Evolutionary conservation across 2,329 filamentous ascomycete genomes (phyloP), one percentile per base, ranked within the genome.

Genomic region (Harringtonia lauricola): DNA sequence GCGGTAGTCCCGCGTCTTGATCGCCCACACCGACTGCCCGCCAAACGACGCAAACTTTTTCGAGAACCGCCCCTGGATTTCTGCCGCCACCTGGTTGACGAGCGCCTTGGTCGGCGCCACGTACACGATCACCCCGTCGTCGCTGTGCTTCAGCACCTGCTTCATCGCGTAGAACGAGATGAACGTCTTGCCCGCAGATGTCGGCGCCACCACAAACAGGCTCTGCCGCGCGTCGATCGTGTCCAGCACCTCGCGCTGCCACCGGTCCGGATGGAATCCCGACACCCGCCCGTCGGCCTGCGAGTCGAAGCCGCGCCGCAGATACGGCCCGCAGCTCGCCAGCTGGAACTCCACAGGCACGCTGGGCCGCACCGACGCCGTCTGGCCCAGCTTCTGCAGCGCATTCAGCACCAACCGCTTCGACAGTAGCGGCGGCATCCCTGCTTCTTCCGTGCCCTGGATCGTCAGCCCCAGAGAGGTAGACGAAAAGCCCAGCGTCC

Each of bases 161-260:
- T 83, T 81, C 81, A 89, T 90, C 2, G 84, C 84, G 52, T 90
- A 88, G 59, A 89, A 90, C 1, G 77, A 83, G 46, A 89, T 89
- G 58, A 89, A 90, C 0, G 84, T 90, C 59, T 89, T 90, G 49
- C 85, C 85, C 1, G 85, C 80, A 21, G 79, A 85, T 0, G 84
- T 90, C 1, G 84, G 84, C 0, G 84, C 84, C 9, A 89, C 78
- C 1, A 87, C 81, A 46, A 89, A 79, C 0, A 86, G 64, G 51
- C 81, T 86, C 50, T 79, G 74, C 43, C 83, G 68, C 0, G 68
- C 70, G 57, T 90, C 84, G 31, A 89, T 79, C 33, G 76, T 74
- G 49, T 90, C 81, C 1, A 90, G 67, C 0, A 89, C 83, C 31
- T 76, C 67, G 44, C 81, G 66, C 59, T 90, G 84, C 85, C 84